These are phyloP conservation scores for Stereum hirsutum DNA, from an alignment of 1,284 basidiomycete genomes.

Conservation along the genomic window DNA sequence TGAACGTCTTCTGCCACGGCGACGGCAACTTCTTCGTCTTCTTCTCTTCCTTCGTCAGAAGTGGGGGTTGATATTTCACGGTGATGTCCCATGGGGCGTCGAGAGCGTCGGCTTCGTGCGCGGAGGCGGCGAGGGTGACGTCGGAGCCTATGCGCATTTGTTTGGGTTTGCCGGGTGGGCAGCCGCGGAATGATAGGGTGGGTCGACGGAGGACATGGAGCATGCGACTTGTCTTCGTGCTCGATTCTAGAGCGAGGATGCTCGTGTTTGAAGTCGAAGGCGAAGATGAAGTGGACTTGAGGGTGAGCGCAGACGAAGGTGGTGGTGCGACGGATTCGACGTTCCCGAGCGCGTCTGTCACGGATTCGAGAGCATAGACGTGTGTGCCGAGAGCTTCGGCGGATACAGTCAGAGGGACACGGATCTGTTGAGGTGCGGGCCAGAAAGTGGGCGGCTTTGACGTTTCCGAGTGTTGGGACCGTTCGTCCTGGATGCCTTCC, in stretches of 20 bases:
- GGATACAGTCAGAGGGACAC: constrained; percentile 59
- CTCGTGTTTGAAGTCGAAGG: constrained; percentile 5
- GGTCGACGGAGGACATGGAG: constrained; percentile 75
- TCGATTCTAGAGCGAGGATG: constrained; percentile 18
- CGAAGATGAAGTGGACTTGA: constrained; percentile 7
- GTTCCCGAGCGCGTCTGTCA: constrained; percentile 72
- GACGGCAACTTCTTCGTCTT: constrained; percentile 33
- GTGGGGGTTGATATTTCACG: constrained; percentile 48
- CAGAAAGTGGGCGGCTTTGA: constrained; percentile 8
- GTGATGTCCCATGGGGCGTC: constrained; percentile 64
- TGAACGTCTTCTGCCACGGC: constrained; percentile 53
- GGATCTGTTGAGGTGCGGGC: constrained; percentile 42
- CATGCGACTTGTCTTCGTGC: constrained; percentile 48
- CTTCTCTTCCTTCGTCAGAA: constrained; percentile 18
- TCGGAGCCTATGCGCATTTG: constrained; percentile 69
- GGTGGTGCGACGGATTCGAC: constrained; percentile 29
- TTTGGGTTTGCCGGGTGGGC: constrained; percentile 64
- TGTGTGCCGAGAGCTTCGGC: constrained; percentile 56
- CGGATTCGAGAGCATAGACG: constrained; percentile 61
- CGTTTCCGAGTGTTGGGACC: constrained; percentile 19
- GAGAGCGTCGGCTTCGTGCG: constrained; percentile 41
- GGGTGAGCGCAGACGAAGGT: constrained; percentile 10
- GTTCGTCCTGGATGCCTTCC: constrained; percentile 72
- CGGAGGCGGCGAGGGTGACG: constrained; percentile 39
- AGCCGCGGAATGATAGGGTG: constrained; percentile 64